These are phyloP conservation scores for Aspergillus sp. DNA, from an alignment of 2,329 filamentous ascomycete genomes.

Conservation along the genomic window DNA sequence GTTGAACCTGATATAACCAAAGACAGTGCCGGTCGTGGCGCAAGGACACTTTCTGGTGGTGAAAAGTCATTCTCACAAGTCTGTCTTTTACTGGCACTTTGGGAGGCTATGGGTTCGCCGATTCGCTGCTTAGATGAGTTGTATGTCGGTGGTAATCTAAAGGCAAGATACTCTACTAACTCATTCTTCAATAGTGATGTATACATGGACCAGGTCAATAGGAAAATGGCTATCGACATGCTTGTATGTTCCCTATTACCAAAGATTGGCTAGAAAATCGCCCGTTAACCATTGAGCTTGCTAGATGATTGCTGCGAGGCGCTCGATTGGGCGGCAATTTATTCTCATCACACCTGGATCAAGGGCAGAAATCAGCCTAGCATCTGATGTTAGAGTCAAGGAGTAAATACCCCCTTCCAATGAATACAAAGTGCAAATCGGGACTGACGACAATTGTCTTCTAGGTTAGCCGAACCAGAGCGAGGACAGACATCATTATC, in stretches of 20 bases:
- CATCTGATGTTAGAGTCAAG: conserved; percentile 41
- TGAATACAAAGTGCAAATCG: not conserved
- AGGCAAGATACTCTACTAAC: conserved; percentile 11
- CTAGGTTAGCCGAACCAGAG: conserved; percentile 40
- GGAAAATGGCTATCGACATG: conserved; percentile 88
- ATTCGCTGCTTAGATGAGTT: conserved; percentile 96
- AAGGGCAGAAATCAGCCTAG: conserved; percentile 51
- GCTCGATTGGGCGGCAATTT: conserved; percentile 86
- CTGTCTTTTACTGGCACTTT: conserved; percentile 84
- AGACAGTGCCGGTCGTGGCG: conserved; percentile 68
- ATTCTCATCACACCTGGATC: conserved; percentile 94
- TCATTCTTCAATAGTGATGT: conserved; percentile 58
- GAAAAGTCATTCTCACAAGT: conserved; percentile 98
- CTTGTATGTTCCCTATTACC: conserved; percentile 57
- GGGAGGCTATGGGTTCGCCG: conserved; percentile 97
- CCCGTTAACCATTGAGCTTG: conserved; percentile 13
- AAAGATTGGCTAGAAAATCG: conserved; percentile 1
- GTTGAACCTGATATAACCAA: conserved; percentile 66
- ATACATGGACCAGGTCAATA: conserved; percentile 98
- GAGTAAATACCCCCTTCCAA: conserved; percentile 28
- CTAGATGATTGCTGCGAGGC: conserved; percentile 76
- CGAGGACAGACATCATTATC: conserved; percentile 38
- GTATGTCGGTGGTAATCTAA: conserved; percentile 31
- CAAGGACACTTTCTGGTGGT: conserved; percentile 88
- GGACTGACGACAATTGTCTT: conserved; percentile 5